Conservation (phyloP, 306 rosid genomes). For the Vigna nakashimae region DNA sequence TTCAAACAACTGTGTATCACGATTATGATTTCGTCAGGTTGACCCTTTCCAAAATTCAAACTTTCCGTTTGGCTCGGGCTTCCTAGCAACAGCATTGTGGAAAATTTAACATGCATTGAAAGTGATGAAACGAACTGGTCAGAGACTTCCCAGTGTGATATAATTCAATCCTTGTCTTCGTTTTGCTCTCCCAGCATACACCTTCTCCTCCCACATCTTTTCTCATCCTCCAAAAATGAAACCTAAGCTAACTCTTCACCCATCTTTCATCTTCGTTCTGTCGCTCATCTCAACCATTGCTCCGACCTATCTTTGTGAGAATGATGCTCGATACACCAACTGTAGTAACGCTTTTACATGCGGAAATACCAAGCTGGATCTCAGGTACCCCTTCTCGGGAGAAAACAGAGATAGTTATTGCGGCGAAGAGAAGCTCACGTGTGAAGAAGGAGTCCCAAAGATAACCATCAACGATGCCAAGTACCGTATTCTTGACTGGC, state of each 20-base stretch:
- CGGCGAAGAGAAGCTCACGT: constrained; percentile 19
- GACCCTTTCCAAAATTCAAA: too few species aligned
- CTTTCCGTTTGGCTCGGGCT: background rate
- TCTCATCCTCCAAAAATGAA: background rate
- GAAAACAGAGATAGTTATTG: constrained; percentile 1
- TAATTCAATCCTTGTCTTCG: background rate
- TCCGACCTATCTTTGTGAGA: background rate
- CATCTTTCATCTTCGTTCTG: constrained; percentile 16
- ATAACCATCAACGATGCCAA: background rate
- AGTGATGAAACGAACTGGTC: background rate
- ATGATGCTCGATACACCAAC: background rate
- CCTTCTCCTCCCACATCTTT: background rate
- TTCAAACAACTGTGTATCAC: too few species aligned
- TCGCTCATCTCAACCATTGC: constrained; percentile 12
- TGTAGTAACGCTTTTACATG: constrained; percentile 39
- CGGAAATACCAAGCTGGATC: background rate
- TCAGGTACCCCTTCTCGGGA: constrained; percentile 54
- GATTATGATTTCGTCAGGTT: too few species aligned
- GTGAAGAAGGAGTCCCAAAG: background rate
- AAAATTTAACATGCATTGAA: background rate
- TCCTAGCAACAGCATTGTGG: background rate
- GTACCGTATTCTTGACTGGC: constrained; percentile 40
- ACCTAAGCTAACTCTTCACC: background rate
- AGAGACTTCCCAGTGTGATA: background rate
- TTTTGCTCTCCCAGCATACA: too few species aligned